Conservation (phyloP, 2,329 filamentous ascomycete genomes). For the Capronia americana region DNA sequence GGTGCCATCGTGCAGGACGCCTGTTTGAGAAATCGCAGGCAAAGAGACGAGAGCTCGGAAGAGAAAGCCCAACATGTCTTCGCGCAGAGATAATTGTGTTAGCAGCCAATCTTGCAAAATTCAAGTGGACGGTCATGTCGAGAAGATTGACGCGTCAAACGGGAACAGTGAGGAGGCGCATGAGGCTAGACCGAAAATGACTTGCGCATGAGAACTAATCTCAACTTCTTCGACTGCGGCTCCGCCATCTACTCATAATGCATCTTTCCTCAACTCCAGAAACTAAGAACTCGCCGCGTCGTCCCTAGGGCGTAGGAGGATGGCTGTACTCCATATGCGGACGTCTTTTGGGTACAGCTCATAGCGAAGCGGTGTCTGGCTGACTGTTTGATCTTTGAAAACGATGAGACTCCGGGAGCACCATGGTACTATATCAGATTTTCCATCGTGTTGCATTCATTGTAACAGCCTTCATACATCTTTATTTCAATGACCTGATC, state of each 20-base stretch:
- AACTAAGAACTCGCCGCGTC: background rate
- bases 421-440: conserved; percentile 21
- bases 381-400: background rate
- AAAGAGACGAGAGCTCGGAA: background rate
- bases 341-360: background rate
- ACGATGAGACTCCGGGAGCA: background rate
- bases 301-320: background rate
- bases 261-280: background rate
- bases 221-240: background rate
- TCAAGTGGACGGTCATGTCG: background rate
- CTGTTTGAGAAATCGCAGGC: background rate
- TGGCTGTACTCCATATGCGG: background rate
- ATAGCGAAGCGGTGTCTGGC: background rate
- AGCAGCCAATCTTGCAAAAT: background rate
- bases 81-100: background rate
- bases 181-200: background rate
- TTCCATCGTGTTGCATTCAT: conserved; percentile 26
- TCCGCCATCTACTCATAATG: background rate
- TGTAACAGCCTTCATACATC: conserved; percentile 28
- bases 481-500: conserved; percentile 31
- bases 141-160: background rate
- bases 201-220: background rate
- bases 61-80: background rate
- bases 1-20: background rate
- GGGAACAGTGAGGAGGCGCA: background rate